A percentile compares a stretch with the other conserved stretches of the same genome.
phyloP scores from a whole-genome alignment of 2,329 filamentous ascomycete genomes.

The Pseudogymnoascus sp. region DNA sequence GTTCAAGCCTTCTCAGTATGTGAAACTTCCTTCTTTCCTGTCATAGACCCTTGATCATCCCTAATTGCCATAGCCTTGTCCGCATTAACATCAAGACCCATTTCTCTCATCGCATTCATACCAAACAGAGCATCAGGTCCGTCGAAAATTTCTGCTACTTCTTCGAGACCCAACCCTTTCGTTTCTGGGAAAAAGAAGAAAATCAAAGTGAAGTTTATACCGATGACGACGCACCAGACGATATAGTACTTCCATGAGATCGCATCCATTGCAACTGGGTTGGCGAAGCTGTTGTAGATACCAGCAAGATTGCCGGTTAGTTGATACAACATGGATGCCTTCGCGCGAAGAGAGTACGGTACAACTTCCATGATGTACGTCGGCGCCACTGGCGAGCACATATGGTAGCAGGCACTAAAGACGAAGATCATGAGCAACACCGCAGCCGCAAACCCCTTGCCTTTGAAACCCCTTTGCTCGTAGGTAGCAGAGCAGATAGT shows the following conservation, averaged over 20 bases:
- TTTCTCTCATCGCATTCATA: slow-evolving; percentile 9
- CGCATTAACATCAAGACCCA: slow-evolving; percentile 4
- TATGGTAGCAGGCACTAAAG: slow-evolving; percentile 27
- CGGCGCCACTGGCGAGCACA: slow-evolving; percentile 38
- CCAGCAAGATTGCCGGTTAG: slow-evolving; percentile 26
- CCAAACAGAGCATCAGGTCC: slow-evolving; percentile 13
- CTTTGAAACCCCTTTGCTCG: slow-evolving; percentile 29
- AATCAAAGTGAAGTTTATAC: slow-evolving; percentile 39
- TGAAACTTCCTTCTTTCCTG: background rate
- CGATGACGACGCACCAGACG: slow-evolving; percentile 4
- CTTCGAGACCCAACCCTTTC: slow-evolving; percentile 55
- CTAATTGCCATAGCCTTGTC: slow-evolving; percentile 4
- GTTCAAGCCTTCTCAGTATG: slow-evolving; percentile 10
- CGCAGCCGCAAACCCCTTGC: slow-evolving; percentile 26
- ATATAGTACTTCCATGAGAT: slow-evolving; percentile 18
- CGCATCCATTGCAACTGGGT: slow-evolving; percentile 16
- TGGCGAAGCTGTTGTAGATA: slow-evolving; percentile 22
- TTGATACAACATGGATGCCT: slow-evolving; percentile 29
- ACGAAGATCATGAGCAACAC: slow-evolving; percentile 34
- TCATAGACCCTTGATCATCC: background rate
- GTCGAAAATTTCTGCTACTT: slow-evolving; percentile 41
- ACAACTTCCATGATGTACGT: slow-evolving; percentile 43
- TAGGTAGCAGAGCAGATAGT: slow-evolving; percentile 37
- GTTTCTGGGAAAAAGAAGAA: slow-evolving; percentile 61
- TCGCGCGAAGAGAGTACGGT: slow-evolving; percentile 29